Evolutionary conservation across 495 filamentous ascomycete genomes (phyloP), one percentile per base, ranked within the genome.

Genomic region (Xylaria nigripes): DNA sequence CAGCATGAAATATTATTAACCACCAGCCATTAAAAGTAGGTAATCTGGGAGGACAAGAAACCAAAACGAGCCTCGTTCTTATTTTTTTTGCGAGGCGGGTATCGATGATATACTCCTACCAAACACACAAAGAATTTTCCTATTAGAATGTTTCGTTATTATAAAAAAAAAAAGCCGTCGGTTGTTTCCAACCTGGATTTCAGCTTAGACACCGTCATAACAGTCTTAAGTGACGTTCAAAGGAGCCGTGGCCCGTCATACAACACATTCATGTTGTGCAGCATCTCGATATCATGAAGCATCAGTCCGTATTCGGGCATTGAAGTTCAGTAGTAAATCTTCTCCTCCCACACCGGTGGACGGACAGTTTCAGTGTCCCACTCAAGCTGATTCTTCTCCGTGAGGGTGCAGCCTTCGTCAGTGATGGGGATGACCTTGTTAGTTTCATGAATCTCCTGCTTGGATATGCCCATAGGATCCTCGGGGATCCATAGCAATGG

Each of bases 401-500:
- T 83, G 45, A 96, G 71, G 57, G 76, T 81, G 32, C 89, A 86
- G 21, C 86, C 88, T 63, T 94, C 86, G 68, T 96, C 89, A 0
- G 86, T 90, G 58, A 89, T 90, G 3, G 81, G 77, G 45, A 95
- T 86, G 38, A 87, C 83, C 55, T 77, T 79, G 58, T 74, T 71
- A 15, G 84, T 87, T 61, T 90, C 85, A 16, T 72, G 72, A 44
- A 90, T 73, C 73, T 95, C 91, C 70, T 91, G 84, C 67, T 75
- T 76, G 40, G 82, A 86, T 38, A 95, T 76, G 45, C 91, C 91
- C 52, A 84, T 73, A 1, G 76, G 68, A 62, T 96, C 91, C 45
- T 77, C 75, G 6, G 90, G 87, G 52, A 96, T 84, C 91, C 91
- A 96, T 24, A 96, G 74, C 36, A 91, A 68, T 21, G 88, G 86